phyloP scores from a whole-genome alignment of 2,329 filamentous ascomycete genomes.

The Neofusicoccum parvum region DNA sequence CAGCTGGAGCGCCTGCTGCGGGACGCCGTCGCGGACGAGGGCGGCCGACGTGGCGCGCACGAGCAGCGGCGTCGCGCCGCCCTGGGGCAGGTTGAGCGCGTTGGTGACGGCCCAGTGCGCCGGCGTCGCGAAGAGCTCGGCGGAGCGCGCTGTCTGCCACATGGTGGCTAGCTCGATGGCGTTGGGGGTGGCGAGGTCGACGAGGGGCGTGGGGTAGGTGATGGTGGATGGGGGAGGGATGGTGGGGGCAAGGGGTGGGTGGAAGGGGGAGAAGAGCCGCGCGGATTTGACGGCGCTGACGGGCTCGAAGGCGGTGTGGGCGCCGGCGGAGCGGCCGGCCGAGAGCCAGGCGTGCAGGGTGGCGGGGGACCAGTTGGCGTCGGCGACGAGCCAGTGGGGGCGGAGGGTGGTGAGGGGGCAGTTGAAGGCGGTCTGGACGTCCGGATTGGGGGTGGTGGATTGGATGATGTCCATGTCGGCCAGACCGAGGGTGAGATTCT shows the following conservation, averaged over 20 bases:
- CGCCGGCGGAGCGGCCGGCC: constrained; percentile 58
- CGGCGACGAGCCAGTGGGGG: constrained; percentile 70
- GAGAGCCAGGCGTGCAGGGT: constrained; percentile 69
- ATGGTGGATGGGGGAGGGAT: constrained; percentile 44
- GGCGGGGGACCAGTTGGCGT: constrained; percentile 78
- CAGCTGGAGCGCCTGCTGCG: constrained; percentile 80
- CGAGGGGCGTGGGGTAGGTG: constrained; percentile 56
- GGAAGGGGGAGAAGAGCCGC: constrained; percentile 60
- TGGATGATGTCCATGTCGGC: constrained; percentile 89
- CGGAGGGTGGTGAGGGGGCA: constrained; percentile 59
- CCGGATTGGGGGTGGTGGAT: constrained; percentile 33
- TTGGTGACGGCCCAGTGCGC: constrained; percentile 83
- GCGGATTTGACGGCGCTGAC: constrained; percentile 80
- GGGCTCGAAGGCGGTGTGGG: constrained; percentile 79
- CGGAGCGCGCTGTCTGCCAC: constrained; percentile 68
- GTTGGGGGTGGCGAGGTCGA: constrained; percentile 82
- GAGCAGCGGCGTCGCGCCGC: constrained; percentile 70
- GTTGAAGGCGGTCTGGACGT: constrained; percentile 40
- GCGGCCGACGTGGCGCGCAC: constrained; percentile 65
- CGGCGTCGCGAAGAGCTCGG: constrained; percentile 67
- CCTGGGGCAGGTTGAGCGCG: constrained; percentile 71
- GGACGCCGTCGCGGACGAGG: constrained; percentile 78
- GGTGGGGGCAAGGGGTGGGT: constrained; percentile 23
- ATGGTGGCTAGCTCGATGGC: constrained; percentile 78
- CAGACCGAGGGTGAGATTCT: constrained; percentile 88